These are phyloP conservation scores for Juncus effusus DNA, from an alignment of 176 grass and related monocot genomes.

Conservation along the genomic window DNA sequence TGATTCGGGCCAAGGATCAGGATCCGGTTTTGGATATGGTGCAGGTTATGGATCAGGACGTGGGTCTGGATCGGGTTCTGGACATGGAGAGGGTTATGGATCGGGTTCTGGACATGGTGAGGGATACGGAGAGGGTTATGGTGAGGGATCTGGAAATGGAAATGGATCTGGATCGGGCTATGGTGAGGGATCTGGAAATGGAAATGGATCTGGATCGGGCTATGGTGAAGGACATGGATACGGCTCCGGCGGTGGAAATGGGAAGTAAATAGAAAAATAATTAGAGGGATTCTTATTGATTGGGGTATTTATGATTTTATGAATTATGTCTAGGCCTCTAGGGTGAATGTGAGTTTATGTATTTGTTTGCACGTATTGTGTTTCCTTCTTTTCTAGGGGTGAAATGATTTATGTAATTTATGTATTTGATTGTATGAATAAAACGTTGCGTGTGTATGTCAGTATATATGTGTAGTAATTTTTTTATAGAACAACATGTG, in stretches of 20 bases:
- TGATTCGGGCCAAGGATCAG: conserved; percentile 2
- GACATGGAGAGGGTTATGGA: conserved; percentile 21
- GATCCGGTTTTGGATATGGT: conserved; percentile 39
- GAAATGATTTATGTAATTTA: too few relatives aligned
- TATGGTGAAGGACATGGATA: conserved; percentile 4
- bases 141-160: conserved; percentile 11
- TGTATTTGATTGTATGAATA: too few relatives aligned
- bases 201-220: neutral
- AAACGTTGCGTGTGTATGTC: too few relatives aligned
- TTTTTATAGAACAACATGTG: too few relatives aligned
- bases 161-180: neutral
- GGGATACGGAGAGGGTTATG: conserved; percentile 15
- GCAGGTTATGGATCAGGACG: conserved; percentile 40
- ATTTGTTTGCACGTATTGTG: too few relatives aligned
- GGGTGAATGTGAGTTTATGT: too few relatives aligned
- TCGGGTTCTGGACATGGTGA: neutral
- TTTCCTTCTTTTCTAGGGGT: too few relatives aligned
- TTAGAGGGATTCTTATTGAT: too few relatives aligned
- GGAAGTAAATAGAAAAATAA: neutral
- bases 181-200: neutral
- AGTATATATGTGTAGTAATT: too few relatives aligned
- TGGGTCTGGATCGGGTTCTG: conserved; percentile 21
- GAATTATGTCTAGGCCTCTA: too few relatives aligned
- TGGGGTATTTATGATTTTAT: too few relatives aligned
- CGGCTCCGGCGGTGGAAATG: conserved; percentile 10